Base-by-base conservation (phyloP, 2,329 filamentous ascomycete genomes). In the Septoria petroselini region DNA sequence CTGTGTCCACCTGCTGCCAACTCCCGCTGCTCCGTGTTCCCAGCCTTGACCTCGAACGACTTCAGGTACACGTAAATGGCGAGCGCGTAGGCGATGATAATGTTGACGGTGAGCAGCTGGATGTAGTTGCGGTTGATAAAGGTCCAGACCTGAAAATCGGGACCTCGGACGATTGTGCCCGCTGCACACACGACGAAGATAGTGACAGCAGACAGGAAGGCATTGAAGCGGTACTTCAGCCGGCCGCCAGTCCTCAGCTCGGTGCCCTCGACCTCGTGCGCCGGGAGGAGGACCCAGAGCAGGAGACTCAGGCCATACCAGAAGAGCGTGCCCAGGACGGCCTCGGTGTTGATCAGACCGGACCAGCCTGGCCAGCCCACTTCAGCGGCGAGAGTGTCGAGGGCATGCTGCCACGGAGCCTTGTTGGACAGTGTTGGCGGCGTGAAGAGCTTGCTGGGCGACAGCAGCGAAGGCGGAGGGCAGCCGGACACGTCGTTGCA, bases 401-500 rank as follows among this genome's bases (percentile, higher is more conserved):
- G 73, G 34, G 83, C 83, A 54, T 67, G 59, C 49, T 62, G 46
- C 59, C 58, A 62, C 7, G 57, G 55, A 1, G 62, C 59, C 35
- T 67, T 58, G n/a, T 59, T 61, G 4, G 64, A 63, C 11, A 61
- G 52, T 1, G 48, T 30, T 4, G 62, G 56, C 18, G 61, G 43
- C 2, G 63, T 58, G 58, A 67, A 66, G 52, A 95, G 72, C 7
- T 80, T 85, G 49, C 79, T 83, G 25, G 87, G 90, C 59, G 79
- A 77, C 30, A 95, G 78, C 7, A 91, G 76, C 3, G 87, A 89
- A 3, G 91, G 89, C 2, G 88, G 84, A 39, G 91, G 93, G 66
- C 93, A 97, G 51, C 93, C 91, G 7, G 88, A 85, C 57, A 94
- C 76, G 68, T 97, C 91, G 73, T 96, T 97, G 78, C 91, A 96